Percentiles rank a stretch among this genome's conserved stretches.
These are phyloP conservation scores for Tubosaeta sp. DNA, from an alignment of 768 basidiomycete genomes.

Conservation along the genomic window DNA sequence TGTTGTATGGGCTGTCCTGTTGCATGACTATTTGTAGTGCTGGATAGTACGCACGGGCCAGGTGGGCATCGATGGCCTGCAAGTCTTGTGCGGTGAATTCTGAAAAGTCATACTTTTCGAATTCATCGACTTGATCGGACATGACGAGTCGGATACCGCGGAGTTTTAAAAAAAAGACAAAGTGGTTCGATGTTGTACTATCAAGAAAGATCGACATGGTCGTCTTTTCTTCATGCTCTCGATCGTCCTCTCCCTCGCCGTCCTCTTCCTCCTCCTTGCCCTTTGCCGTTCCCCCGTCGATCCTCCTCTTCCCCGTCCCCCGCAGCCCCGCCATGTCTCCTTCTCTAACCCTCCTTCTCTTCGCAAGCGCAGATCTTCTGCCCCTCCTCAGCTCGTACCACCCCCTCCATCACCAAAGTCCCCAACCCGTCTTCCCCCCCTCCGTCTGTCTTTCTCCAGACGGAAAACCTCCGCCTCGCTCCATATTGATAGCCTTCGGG, in stretches of 20 bases:
- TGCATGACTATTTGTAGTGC: slow-evolving; percentile 28
- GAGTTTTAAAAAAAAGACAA: slow-evolving; percentile 16
- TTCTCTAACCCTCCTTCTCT: background rate
- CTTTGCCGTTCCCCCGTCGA: background rate
- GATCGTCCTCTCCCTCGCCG: slow-evolving; percentile 8
- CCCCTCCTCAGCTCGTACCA: background rate
- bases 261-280: background rate
- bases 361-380: background rate
- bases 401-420: background rate
- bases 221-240: background rate
- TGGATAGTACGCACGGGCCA: slow-evolving; percentile 24
- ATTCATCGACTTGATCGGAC: slow-evolving; percentile 36
- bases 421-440: background rate
- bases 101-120: slow-evolving; percentile 46
- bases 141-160: slow-evolving; percentile 17
- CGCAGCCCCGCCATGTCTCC: slow-evolving; percentile 15
- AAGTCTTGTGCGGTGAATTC: slow-evolving; percentile 59
- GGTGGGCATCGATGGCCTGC: slow-evolving; percentile 30
- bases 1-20: slow-evolving; percentile 36
- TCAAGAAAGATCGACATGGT: background rate
- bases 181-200: slow-evolving; percentile 8
- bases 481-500: background rate
- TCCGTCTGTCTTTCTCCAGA: slow-evolving; percentile 1
- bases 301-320: background rate
- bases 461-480: background rate